A percentile compares a stretch with the other conserved stretches of the same genome.
Evolutionary conservation across 2,329 filamentous ascomycete species (phyloP).

Genomic region (Immersiporthe knoxdaviesiana): DNA sequence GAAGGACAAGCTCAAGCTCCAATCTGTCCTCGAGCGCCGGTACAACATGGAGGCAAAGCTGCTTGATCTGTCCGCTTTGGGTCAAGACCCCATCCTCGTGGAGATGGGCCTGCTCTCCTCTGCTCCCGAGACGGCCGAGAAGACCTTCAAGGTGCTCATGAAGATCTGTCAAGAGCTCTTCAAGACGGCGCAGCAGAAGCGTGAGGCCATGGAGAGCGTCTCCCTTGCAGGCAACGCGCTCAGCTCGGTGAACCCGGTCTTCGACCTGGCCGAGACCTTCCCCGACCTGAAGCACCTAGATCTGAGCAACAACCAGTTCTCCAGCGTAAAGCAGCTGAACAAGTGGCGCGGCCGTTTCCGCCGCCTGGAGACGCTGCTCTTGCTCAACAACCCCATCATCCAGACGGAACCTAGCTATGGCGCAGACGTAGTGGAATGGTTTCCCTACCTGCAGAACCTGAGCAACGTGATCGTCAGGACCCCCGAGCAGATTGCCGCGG

Average conservation of each 20-base stretch:
- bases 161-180: slow-evolving; percentile 80
- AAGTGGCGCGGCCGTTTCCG: slow-evolving; percentile 81
- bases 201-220: slow-evolving; percentile 79
- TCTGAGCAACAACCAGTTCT: slow-evolving; percentile 80
- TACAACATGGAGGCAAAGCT: slow-evolving; percentile 75
- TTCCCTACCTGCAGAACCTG: slow-evolving; percentile 76
- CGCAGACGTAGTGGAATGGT: slow-evolving; percentile 76
- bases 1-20: slow-evolving; percentile 70
- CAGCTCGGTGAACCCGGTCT: slow-evolving; percentile 71
- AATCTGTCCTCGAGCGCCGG: slow-evolving; percentile 71
- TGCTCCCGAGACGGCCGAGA: slow-evolving; percentile 71
- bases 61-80: slow-evolving; percentile 80
- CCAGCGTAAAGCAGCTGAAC: slow-evolving; percentile 67
- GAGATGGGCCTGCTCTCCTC: slow-evolving; percentile 77
- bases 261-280: slow-evolving; percentile 75
- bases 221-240: slow-evolving; percentile 82
- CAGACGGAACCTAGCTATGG: slow-evolving; percentile 64
- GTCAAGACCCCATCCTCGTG: slow-evolving; percentile 70
- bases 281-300: slow-evolving; percentile 88
- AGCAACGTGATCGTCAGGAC: slow-evolving; percentile 77
- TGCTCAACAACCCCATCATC: slow-evolving; percentile 79
- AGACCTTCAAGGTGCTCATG: slow-evolving; percentile 93
- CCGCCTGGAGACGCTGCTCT: slow-evolving; percentile 77
- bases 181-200: slow-evolving; percentile 70
- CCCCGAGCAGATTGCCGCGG: slow-evolving; percentile 66